These are phyloP conservation scores for Termitomyces sp. DNA, from an alignment of 768 basidiomycete genomes.

Conservation along the genomic window DNA sequence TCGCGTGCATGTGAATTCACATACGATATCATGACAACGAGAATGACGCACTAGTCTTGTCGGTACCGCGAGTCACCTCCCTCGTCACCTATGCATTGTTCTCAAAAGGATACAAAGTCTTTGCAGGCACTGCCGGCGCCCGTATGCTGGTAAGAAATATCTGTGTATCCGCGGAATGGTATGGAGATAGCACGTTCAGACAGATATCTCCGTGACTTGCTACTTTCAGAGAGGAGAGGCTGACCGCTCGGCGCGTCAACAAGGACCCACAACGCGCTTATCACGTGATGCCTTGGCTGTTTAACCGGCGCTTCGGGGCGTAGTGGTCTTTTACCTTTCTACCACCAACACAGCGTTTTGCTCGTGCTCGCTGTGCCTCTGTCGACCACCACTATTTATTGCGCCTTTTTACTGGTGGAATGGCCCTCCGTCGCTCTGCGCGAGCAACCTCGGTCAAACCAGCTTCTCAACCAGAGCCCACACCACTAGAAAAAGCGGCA, in stretches of 20 bases:
- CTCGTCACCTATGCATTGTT: background rate
- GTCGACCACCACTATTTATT: constrained; percentile 3
- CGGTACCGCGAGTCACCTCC: no score
- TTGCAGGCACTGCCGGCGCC: background rate
- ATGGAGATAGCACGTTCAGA: background rate
- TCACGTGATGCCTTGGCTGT: constrained; percentile 27
- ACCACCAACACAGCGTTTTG: constrained; percentile 4
- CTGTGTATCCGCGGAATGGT: background rate
- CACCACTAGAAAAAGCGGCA: constrained; percentile 22
- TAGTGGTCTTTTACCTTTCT: constrained; percentile 5
- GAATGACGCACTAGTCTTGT: no score
- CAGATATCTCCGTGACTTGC: background rate
- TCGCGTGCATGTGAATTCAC: no score
- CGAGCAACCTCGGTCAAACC: constrained; percentile 44
- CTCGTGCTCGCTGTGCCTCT: constrained; percentile 4
- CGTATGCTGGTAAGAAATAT: background rate
- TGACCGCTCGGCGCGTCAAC: constrained; percentile 13
- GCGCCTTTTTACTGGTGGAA: constrained; percentile 1
- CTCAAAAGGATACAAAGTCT: background rate
- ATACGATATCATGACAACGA: no score
- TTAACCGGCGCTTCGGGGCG: background rate
- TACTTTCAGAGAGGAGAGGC: background rate
- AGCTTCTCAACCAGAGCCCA: constrained; percentile 29
- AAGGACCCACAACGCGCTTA: constrained; percentile 31
- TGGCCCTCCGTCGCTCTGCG: constrained; percentile 48